Evolutionary conservation across 331 rosid species (phyloP), one percentile per base, ranked within the genome.

Genomic region (Acacia concinna): DNA sequence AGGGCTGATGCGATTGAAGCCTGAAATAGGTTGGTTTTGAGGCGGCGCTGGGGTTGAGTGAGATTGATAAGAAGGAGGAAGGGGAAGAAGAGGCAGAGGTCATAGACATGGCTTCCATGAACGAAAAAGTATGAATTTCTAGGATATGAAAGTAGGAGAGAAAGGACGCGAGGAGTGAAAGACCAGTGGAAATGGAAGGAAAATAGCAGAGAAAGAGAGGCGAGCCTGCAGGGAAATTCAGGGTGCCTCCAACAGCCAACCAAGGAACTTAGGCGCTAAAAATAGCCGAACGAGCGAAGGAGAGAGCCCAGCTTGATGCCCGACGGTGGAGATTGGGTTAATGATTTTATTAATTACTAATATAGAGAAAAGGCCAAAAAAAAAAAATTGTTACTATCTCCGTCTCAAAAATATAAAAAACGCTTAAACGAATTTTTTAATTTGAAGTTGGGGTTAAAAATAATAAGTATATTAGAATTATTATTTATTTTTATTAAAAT

Each of bases 81-180:
- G 87, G 62, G 4, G 84, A 70, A 20, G 83, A 34, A 27, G 80
- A 13, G 27, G 69, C 67, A 27, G 80, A 13, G 27, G 69, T 70
- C 4, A 84, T 6, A 3, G 87, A 81, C 92, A 90, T 89, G 84
- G 92, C 75, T 7, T 91, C 88, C 88, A 91, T 60, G 59, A 27
- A 14, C 0, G 46, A 12, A 71, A 38, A 73, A 27, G 41, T 21
- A 37, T 10, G 18, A 34, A 49, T 2, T 15, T 65, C 34, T 65
- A 64, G 8, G 30, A 66, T 11, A n/a, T n/a, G n/a, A n/a, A n/a
- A 35, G 49, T 8, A 7, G 20, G 14, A 68, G 57, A 10, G 3
- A 20, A 40, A 35, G 44, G 35, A 8, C 3, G 21, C 4, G 1
- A n/a, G 30, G 3, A 6, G 63, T 56, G 15, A 56, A 4, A 1